A percentile compares a stretch with the other conserved stretches of the same genome.
Conservation (phyloP, 257 asterid genomes). For the Jacaranda mimosifolia region DNA sequence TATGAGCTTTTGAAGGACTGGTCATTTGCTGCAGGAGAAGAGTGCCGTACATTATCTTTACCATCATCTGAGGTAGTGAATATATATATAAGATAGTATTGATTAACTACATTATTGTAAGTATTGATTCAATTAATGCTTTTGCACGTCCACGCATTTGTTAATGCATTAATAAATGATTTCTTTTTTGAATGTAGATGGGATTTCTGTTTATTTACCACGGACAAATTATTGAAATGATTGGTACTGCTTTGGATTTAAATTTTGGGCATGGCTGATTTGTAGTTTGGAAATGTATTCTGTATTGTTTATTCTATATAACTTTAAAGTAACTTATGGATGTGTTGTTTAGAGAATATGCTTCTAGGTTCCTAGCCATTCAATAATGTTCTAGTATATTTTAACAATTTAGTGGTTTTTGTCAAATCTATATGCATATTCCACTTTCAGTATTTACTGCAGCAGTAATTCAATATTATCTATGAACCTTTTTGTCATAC, state of each 20-base stretch:
- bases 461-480: not conserved
- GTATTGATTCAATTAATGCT: slow-evolving; percentile 6
- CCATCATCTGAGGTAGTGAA: slow-evolving; percentile 49
- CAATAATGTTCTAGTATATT: not conserved
- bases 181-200: not conserved
- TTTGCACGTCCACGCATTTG: slow-evolving; percentile 1
- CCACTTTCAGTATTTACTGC: not conserved
- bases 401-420: not conserved
- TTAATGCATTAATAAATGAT: slow-evolving; percentile 8
- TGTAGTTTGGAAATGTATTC: slow-evolving; percentile 5
- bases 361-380: not conserved
- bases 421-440: not conserved
- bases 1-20: slow-evolving; percentile 43
- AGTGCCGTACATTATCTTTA: slow-evolving; percentile 35
- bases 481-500: not conserved
- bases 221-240: not conserved
- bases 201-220: not conserved
- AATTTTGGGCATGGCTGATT: slow-evolving; percentile 19
- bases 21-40: slow-evolving; percentile 38
- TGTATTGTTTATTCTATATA: not conserved
- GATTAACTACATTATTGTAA: not conserved
- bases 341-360: not conserved
- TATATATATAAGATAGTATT: slow-evolving; percentile 3
- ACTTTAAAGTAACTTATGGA: not conserved
- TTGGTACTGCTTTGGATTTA: not conserved